These are phyloP conservation scores for Rhynchosporium agropyri DNA, from an alignment of 2,329 filamentous ascomycete species.

Conservation along the genomic window DNA sequence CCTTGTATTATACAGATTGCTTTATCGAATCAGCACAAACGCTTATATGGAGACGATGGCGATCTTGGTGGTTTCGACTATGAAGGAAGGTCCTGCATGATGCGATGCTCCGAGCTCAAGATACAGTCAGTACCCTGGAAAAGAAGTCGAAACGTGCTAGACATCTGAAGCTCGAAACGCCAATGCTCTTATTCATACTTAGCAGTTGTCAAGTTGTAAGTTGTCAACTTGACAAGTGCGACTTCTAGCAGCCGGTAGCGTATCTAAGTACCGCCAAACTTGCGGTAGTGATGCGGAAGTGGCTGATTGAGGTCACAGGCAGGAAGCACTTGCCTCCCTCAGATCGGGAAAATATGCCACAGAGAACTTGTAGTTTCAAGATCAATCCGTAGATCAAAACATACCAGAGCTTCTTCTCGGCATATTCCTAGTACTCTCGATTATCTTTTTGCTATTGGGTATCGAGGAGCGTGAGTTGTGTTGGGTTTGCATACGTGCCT, in stretches of 20 bases:
- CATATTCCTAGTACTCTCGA: too few relatives aligned
- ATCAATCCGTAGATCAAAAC: too few relatives aligned
- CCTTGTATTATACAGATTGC: background rate
- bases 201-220: background rate
- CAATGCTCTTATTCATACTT: too few relatives aligned
- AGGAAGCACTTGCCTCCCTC: too few relatives aligned
- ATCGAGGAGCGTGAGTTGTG: too few relatives aligned
- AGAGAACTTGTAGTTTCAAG: too few relatives aligned
- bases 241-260: background rate
- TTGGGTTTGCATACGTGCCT: too few relatives aligned
- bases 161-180: background rate
- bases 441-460: too few relatives aligned
- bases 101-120: background rate
- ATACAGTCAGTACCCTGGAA: background rate
- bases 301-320: too few relatives aligned
- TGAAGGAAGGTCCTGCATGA: background rate
- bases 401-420: too few relatives aligned
- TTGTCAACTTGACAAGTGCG: background rate
- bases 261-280: background rate
- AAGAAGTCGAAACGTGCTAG: too few relatives aligned
- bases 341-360: too few relatives aligned
- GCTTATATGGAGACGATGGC: background rate
- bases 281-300: background rate
- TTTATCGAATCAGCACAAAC: background rate
- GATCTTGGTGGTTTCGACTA: conserved; percentile 1